Base-by-base conservation (phyloP, 768 basidiomycete species). In the Wakefieldia striispora region DNA sequence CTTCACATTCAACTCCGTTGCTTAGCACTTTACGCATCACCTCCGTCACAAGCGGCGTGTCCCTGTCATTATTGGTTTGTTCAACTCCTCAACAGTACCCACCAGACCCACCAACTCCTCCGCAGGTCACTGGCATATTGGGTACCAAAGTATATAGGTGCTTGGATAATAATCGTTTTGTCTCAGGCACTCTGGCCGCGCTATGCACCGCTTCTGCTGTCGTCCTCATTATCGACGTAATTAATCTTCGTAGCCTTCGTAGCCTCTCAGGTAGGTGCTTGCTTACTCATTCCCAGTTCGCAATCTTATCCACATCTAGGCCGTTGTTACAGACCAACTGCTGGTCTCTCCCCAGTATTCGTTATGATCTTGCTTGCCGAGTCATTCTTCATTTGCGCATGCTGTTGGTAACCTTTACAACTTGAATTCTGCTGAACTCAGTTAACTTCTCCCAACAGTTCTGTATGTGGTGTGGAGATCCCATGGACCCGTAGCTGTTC, bases 101-200 rank as follows among this genome's bases (percentile, higher is more conserved):
- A 1, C 3, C 21, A 19, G 3, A 5, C 45, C 57, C 31, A 45
- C 13, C 21, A 27, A 24, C 31, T 33, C 20, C 8, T 23, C 11
- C 26, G 49, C 31, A 84, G 84, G 74, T 85, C 36, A 76, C 81
- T 0, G 83, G 82, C 26, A 79, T 85, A 26, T 70, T 83, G 29
- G 84, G 84, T 13, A 69, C 80, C 57, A 87, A 87, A 61, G 82
- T 79, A 8, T 86, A 85, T 56, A 77, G 76, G 57, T 86, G 83
- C 57, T 66, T 85, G 53, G 76, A 81, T 61, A 77, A 79, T 50
- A 77, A 81, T n/a, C 72, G 72, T n/a, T 54, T 80, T 46, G 75
- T 87, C 45, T 69, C 79, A 13, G 53, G 71, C 19, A 58, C 73
- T 16, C 59, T 84, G 36, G 58, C 59, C 4, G 40, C 75, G 14